Percentiles rank a stretch among this genome's conserved stretches.
Evolutionary conservation across 345 rosid genomes (phyloP).

Genomic region (Anastatica hierochuntica): DNA sequence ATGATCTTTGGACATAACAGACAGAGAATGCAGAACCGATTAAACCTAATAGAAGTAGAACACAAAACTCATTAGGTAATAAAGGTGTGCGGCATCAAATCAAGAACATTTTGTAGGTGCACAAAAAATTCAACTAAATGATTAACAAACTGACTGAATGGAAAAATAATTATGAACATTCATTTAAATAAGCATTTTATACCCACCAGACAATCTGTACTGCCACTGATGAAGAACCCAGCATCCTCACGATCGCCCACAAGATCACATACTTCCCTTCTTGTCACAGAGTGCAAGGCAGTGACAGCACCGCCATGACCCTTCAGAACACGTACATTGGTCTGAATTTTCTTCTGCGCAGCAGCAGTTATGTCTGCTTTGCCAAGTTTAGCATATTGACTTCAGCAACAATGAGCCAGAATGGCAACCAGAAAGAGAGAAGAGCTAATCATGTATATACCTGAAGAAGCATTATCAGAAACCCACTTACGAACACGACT

Average conservation of each 20-base stretch:
- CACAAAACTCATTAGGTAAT: conserved; percentile 10
- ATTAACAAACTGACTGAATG: background rate
- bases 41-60: background rate
- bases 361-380: conserved; percentile 60
- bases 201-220: conserved; percentile 77
- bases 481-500: conserved; percentile 73
- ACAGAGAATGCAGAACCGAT: background rate
- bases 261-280: conserved; percentile 96
- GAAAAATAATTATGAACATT: conserved; percentile 1
- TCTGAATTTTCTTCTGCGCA: conserved; percentile 85
- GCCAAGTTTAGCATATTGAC: conserved; percentile 11
- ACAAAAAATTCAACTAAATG: background rate
- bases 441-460: conserved; percentile 27
- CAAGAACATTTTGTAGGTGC: conserved; percentile 8
- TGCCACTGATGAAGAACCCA: conserved; percentile 98
- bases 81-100: conserved; percentile 7
- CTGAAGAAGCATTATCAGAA: conserved; percentile 66
- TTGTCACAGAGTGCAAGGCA: conserved; percentile 94
- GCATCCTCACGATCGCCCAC: conserved; percentile 99
- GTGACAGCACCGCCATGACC: conserved; percentile 91
- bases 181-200: conserved; percentile 1
- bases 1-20: background rate
- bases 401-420: conserved; percentile 5
- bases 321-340: conserved; percentile 81
- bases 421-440: conserved; percentile 5